These are phyloP conservation scores for Aspergillus cejpii DNA, from an alignment of 2,329 filamentous ascomycete genomes.

Conservation along the genomic window DNA sequence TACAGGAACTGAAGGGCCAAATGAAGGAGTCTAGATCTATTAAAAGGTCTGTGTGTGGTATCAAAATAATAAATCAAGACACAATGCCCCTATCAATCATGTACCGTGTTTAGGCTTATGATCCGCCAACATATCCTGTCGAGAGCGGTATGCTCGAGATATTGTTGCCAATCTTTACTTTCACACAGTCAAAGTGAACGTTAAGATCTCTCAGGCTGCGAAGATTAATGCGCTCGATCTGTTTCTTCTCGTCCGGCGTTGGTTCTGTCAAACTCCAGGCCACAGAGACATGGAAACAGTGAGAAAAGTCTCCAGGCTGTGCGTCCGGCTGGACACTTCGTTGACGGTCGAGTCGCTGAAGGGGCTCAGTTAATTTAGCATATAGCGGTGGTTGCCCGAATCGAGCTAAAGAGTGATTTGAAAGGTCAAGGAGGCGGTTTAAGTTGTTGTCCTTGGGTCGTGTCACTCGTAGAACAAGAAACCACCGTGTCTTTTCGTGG, in stretches of 20 bases:
- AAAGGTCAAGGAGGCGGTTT: slow-evolving; percentile 56
- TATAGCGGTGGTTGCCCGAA: slow-evolving; percentile 70
- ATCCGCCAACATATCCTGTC: slow-evolving; percentile 10
- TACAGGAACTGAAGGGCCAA: too few species aligned
- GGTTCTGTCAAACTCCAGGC: slow-evolving; percentile 68
- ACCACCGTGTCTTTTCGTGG: slow-evolving; percentile 64
- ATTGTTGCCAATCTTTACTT: slow-evolving; percentile 68
- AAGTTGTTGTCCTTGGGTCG: slow-evolving; percentile 49
- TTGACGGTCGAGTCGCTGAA: background rate
- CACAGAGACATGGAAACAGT: slow-evolving; percentile 79
- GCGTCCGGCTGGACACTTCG: background rate
- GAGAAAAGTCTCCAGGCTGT: slow-evolving; percentile 39
- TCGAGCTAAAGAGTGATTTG: slow-evolving; percentile 56
- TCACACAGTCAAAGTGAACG: slow-evolving; percentile 56
- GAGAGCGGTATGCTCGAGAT: slow-evolving; percentile 41
- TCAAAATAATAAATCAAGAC: too few species aligned
- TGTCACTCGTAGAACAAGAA: slow-evolving; percentile 66
- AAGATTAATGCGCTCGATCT: slow-evolving; percentile 20
- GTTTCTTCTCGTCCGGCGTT: slow-evolving; percentile 37
- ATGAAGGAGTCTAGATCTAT: too few species aligned
- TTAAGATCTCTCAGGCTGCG: slow-evolving; percentile 37
- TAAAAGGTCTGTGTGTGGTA: too few species aligned
- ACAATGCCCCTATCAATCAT: too few species aligned
- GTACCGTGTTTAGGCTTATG: slow-evolving; percentile 3
- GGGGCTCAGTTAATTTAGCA: slow-evolving; percentile 10